Evolutionary conservation across 2,329 filamentous ascomycete genomes (phyloP).

Genomic region (Huntiella moniliformis): DNA sequence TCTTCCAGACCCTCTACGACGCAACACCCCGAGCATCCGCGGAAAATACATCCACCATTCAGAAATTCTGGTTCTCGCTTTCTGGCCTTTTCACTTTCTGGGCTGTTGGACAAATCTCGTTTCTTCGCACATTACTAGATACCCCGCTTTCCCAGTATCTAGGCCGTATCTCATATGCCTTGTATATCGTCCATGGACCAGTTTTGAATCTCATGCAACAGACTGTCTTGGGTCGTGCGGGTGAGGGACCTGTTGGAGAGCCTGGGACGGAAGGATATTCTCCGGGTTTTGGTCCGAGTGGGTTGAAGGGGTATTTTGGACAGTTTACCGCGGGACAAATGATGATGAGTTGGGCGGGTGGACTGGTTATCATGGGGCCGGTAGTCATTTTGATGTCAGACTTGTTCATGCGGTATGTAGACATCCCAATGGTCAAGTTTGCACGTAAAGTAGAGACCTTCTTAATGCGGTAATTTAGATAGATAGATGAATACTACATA

Average conservation of each 20-base stretch:
- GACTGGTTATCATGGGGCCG: conserved; percentile 11
- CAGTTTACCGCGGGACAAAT: conserved; percentile 8
- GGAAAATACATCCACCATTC: conserved; percentile 24
- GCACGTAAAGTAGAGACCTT: conserved; percentile 8
- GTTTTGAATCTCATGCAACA: conserved; percentile 11
- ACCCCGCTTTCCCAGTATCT: conserved; percentile 33
- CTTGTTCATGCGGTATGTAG: conserved; percentile 10
- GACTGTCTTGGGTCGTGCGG: conserved; percentile 4
- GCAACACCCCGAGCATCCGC: conserved; percentile 27
- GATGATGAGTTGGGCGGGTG: conserved; percentile 10
- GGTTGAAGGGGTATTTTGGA: conserved; percentile 10
- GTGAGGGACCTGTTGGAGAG: conserved; percentile 7
- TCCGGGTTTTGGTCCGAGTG: conserved; percentile 4
- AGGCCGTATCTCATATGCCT: conserved; percentile 39
- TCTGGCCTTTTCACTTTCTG: conserved; percentile 34
- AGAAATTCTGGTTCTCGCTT: conserved; percentile 35
- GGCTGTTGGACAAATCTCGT: conserved; percentile 26
- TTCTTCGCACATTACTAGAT: conserved; percentile 33
- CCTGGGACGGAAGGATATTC: conserved; percentile 6
- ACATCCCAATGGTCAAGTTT: conserved; percentile 12
- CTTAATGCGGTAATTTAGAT: conserved; percentile 1
- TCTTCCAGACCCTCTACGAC: conserved; percentile 29
- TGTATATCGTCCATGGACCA: conserved; percentile 37
- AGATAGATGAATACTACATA: not conserved
- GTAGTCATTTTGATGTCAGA: conserved; percentile 12